Percentiles rank a stretch among this genome's conserved stretches.
phyloP scores from a whole-genome alignment of 257 asterid species.

The Marsdenia floribunda region DNA sequence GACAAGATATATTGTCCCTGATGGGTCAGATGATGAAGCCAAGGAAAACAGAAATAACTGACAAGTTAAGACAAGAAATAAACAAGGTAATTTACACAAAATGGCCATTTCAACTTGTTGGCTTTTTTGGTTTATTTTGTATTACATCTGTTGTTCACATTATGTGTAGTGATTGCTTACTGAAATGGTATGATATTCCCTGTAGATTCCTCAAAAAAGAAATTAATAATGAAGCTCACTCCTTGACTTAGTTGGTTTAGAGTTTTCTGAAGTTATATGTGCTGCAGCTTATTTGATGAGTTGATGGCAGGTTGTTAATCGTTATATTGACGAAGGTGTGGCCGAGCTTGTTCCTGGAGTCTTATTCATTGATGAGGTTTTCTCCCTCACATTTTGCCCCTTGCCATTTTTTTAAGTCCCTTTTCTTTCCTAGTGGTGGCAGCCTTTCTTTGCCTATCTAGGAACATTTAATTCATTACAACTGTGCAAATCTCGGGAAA shows the following conservation, averaged over 20 bases:
- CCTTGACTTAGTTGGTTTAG: not conserved
- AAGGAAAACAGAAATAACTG: slow-evolving; percentile 94
- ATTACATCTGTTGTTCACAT: not conserved
- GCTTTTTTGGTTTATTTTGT: not conserved
- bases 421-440: not conserved
- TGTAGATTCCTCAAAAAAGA: not conserved
- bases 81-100: slow-evolving; percentile 52
- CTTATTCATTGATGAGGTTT: slow-evolving; percentile 86
- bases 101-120: not conserved
- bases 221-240: not conserved
- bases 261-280: not conserved
- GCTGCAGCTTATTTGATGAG: slow-evolving; percentile 8
- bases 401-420: not conserved
- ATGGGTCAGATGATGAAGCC: slow-evolving; percentile 99
- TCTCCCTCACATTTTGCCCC: not conserved
- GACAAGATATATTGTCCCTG: slow-evolving; percentile 92
- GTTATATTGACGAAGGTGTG: slow-evolving; percentile 88
- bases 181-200: not conserved
- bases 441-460: not conserved
- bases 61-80: slow-evolving; percentile 85
- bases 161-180: not conserved
- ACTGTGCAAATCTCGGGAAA: not conserved
- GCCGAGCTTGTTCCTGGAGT: slow-evolving; percentile 99
- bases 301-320: slow-evolving; percentile 66
- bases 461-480: not conserved